Evolutionary conservation across 2,329 filamentous ascomycete genomes (phyloP).

Genomic region (Verticillium nubilum): DNA sequence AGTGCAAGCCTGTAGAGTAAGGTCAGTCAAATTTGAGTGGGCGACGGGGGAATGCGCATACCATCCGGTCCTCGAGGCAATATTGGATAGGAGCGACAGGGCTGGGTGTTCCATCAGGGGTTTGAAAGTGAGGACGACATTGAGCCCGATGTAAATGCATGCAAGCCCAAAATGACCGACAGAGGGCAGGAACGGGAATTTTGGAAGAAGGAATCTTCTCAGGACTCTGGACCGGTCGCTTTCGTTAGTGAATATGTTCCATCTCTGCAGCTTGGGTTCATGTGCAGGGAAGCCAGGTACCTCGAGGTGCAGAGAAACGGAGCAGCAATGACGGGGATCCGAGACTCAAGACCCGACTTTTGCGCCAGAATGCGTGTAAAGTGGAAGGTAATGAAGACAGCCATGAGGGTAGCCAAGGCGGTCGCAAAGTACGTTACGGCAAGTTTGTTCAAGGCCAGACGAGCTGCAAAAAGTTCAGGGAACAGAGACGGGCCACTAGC

Average conservation of each 20-base stretch:
- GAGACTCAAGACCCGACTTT: slow-evolving; percentile 3
- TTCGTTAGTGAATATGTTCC: not conserved
- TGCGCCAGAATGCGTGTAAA: slow-evolving; percentile 7
- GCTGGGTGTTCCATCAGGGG: slow-evolving; percentile 23
- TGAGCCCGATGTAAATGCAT: slow-evolving; percentile 24
- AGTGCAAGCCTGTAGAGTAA: slow-evolving; percentile 27
- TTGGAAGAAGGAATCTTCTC: slow-evolving; percentile 7
- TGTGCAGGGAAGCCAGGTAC: slow-evolving; percentile 1
- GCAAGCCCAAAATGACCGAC: slow-evolving; percentile 24
- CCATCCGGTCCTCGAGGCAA: slow-evolving; percentile 34
- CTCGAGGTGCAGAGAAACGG: slow-evolving; percentile 8
- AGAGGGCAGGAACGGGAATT: slow-evolving; percentile 9
- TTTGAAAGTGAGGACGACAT: slow-evolving; percentile 25
- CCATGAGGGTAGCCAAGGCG: slow-evolving; percentile 5
- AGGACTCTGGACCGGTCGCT: slow-evolving; percentile 4
- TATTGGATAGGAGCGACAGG: slow-evolving; percentile 22
- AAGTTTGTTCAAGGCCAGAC: slow-evolving; percentile 17
- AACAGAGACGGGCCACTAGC: not conserved
- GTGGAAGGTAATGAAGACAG: slow-evolving; percentile 7
- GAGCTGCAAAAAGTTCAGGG: slow-evolving; percentile 7
- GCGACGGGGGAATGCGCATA: slow-evolving; percentile 13
- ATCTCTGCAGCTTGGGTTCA: not conserved
- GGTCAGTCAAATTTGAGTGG: not conserved
- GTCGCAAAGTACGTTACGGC: slow-evolving; percentile 16
- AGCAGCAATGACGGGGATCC: not conserved